phyloP scores from a whole-genome alignment of 2,329 filamentous ascomycete species.

The Claviceps humidiphila region DNA sequence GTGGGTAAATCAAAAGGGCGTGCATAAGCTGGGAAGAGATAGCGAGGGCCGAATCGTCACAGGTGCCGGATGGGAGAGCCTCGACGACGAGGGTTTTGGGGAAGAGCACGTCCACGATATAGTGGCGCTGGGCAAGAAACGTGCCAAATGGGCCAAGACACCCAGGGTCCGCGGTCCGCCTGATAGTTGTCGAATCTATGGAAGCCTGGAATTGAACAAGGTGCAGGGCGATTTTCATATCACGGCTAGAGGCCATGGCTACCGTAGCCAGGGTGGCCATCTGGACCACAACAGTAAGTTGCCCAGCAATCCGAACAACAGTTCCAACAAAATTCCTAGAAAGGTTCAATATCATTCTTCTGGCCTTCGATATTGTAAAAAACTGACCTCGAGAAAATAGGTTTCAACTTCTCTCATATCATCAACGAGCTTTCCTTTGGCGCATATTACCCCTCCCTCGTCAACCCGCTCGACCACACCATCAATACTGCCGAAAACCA shows the following conservation, averaged over 20 bases:
- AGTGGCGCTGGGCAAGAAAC: slow-evolving; percentile 52
- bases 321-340: too few species aligned
- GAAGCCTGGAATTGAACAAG: slow-evolving; percentile 84
- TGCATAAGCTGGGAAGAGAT: slow-evolving; percentile 47
- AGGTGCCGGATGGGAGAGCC: slow-evolving; percentile 41
- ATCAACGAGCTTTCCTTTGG: slow-evolving; percentile 94
- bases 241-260: slow-evolving; percentile 90
- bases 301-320: not conserved
- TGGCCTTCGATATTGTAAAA: not conserved
- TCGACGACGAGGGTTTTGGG: slow-evolving; percentile 52
- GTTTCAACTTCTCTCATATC: slow-evolving; percentile 96
- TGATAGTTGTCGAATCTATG: slow-evolving; percentile 81
- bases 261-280: slow-evolving; percentile 64
- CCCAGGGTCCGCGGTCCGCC: slow-evolving; percentile 46
- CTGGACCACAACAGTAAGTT: slow-evolving; percentile 65
- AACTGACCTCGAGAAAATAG: slow-evolving; percentile 26
- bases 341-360: too few species aligned
- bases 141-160: slow-evolving; percentile 61
- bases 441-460: slow-evolving; percentile 85
- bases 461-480: slow-evolving; percentile 89
- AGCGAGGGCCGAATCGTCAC: slow-evolving; percentile 40
- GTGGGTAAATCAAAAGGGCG: slow-evolving; percentile 62
- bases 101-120: slow-evolving; percentile 91
- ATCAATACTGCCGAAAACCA: slow-evolving; percentile 59
- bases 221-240: slow-evolving; percentile 98